Base-by-base conservation (phyloP, 23 red algal genomes). In the Gracilariopsis chorda region DNA sequence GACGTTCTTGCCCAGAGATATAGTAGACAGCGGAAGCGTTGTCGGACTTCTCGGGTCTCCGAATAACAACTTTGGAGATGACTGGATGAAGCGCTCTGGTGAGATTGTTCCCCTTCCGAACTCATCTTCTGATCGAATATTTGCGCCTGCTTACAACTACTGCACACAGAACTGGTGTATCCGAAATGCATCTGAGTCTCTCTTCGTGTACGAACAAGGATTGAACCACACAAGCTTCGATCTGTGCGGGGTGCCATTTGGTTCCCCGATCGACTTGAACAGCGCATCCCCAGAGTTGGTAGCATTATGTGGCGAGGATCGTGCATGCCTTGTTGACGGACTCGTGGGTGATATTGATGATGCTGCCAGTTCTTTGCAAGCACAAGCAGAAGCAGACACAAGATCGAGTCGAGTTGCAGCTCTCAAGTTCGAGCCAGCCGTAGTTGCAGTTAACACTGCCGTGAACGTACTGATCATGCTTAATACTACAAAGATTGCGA, bases 161-260 rank as follows among this genome's bases (percentile, higher is more conserved):
- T 88, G 83, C 28, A 88, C 83, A 14, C 60, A 73, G 28, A 88
- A 88, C 67, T 88, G 83, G 83, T 88, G 83, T 35, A 57, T 88
- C 33, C 83, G 83, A 9, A 45, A 88, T 24, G 63, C 48, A 53
- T 48, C 61, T 34, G 62, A 73, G 28, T 88, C 83, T 7, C 37
- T 51, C 2, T 88, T 88, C 44, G 5, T 27, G 9, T 76, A 74
- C 62, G 67, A 55, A 23, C 16, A 49, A 53, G 83, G 64, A 36
- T 2, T 21, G 16, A 76, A 29, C 36, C 62, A 73, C 23, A 48
- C 16, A 7, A 75, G 14, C 32, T 88, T 74, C 24, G 43, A 73
- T 29, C 24, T 51, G 14, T 88, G 83, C 64, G 57, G 52, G 53
- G 44, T 51, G 49, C 83, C 83, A 8, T 88, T 44, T 61, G 42